phyloP scores from a whole-genome alignment of 2,329 filamentous ascomycete species.

The Aureobasidium sp. region DNA sequence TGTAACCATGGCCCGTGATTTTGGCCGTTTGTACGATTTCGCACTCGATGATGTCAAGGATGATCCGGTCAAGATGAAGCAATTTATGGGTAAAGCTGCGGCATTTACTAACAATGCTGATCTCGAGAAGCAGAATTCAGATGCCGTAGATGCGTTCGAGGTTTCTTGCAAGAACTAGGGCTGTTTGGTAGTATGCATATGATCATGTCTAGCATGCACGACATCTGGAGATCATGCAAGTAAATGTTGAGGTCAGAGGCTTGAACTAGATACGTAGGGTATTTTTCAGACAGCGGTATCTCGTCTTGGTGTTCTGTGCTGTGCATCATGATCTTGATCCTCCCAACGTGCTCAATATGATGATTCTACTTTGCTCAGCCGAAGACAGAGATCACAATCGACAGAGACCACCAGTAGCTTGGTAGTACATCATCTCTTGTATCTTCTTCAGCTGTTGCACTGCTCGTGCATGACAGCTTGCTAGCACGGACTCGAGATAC shows the following conservation, averaged over 20 bases:
- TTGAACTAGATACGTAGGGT: too few relatives aligned
- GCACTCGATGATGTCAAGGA: constrained; percentile 25
- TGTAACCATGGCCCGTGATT: constrained; percentile 27
- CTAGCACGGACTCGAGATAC: neutral
- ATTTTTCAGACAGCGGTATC: neutral
- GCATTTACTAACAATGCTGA: constrained; percentile 29
- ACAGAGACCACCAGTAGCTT: too few relatives aligned
- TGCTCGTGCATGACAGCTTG: neutral
- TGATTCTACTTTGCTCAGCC: too few relatives aligned
- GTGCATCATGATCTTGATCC: neutral
- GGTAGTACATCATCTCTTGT: too few relatives aligned
- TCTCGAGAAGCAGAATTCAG: constrained; percentile 26
- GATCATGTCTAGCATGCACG: neutral
- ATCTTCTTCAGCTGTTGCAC: neutral
- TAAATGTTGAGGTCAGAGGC: neutral
- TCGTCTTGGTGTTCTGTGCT: neutral
- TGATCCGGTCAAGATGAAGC: constrained; percentile 27
- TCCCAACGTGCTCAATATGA: neutral
- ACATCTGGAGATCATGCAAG: neutral
- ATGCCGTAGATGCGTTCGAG: constrained; percentile 25
- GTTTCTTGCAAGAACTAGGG: constrained; percentile 8
- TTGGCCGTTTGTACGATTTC: constrained; percentile 28
- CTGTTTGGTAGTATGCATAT: neutral
- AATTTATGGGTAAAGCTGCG: constrained; percentile 27
- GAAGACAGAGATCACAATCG: too few relatives aligned